Evolutionary conservation across 352 stramenopile genomes (phyloP).

Genomic region (Globisporangium splendens): DNA sequence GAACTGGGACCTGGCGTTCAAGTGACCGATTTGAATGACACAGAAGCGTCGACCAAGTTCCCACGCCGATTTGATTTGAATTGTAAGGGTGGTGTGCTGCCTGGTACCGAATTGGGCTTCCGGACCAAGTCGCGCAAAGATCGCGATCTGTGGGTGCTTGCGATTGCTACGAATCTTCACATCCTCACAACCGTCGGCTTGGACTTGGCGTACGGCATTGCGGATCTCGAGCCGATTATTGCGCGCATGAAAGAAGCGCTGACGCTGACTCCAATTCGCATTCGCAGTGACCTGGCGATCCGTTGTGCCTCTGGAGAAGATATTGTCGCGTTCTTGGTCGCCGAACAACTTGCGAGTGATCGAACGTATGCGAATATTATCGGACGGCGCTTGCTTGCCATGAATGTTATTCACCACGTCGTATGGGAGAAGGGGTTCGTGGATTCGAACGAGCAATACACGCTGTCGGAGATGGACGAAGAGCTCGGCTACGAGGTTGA

Average conservation of each 20-base stretch:
- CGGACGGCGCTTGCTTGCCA: slow-evolving; percentile 57
- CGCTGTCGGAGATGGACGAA: slow-evolving; percentile 53
- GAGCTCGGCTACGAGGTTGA: slow-evolving; percentile 64
- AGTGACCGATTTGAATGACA: slow-evolving; percentile 58
- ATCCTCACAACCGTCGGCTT: slow-evolving; percentile 41
- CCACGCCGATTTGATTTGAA: slow-evolving; percentile 67
- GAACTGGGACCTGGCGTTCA: slow-evolving; percentile 66
- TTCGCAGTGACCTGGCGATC: slow-evolving; percentile 58
- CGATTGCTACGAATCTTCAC: slow-evolving; percentile 63
- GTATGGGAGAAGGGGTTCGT: slow-evolving; percentile 83
- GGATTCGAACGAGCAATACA: slow-evolving; percentile 73
- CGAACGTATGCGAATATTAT: slow-evolving; percentile 50
- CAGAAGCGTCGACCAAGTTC: slow-evolving; percentile 66
- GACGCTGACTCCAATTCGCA: slow-evolving; percentile 57
- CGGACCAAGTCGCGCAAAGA: slow-evolving; percentile 77
- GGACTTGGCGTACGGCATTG: slow-evolving; percentile 46
- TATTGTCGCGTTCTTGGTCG: slow-evolving; percentile 67
- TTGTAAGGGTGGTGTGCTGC: slow-evolving; percentile 67
- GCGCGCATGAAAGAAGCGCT: slow-evolving; percentile 51
- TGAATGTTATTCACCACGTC: slow-evolving; percentile 85
- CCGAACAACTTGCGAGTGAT: slow-evolving; percentile 45
- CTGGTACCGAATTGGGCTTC: slow-evolving; percentile 70
- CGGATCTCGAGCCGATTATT: slow-evolving; percentile 54
- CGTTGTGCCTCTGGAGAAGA: slow-evolving; percentile 63
- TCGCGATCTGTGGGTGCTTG: slow-evolving; percentile 66